Percentiles rank a stretch among this genome's conserved stretches.
These are phyloP conservation scores for Oenanthe sinensis DNA, from an alignment of 129 eudicot species.

Conservation along the genomic window DNA sequence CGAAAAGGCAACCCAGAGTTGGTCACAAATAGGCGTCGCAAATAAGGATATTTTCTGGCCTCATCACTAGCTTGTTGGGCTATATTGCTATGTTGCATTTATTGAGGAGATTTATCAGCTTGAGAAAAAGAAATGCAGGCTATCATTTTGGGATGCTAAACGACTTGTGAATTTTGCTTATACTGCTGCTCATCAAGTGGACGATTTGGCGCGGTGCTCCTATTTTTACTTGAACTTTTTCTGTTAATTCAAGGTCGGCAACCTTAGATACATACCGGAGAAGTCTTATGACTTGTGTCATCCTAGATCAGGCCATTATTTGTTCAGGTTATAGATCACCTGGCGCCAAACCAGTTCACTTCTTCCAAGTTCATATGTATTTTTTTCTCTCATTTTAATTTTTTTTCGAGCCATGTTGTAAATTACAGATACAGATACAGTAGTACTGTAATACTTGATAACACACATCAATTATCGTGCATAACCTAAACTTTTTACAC, in stretches of 20 bases:
- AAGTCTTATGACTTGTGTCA: too few species aligned
- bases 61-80: neutral
- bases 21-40: slow-evolving; percentile 53
- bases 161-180: neutral
- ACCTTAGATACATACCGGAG: neutral
- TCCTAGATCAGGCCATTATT: neutral
- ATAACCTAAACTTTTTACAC: neutral
- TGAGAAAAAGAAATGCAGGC: slow-evolving; percentile 2
- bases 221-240: neutral
- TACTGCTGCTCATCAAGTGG: neutral
- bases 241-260: neutral
- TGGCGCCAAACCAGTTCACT: neutral
- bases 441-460: neutral
- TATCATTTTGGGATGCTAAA: neutral
- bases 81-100: neutral
- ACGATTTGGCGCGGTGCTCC: neutral
- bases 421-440: neutral
- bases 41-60: slow-evolving; percentile 21
- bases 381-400: neutral
- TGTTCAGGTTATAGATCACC: neutral
- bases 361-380: neutral
- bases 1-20: slow-evolving; percentile 75
- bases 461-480: neutral
- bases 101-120: neutral
- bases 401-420: neutral